Evolutionary conservation across 2,329 filamentous ascomycete genomes (phyloP).

Genomic region (Fusarium gaditjirri): DNA sequence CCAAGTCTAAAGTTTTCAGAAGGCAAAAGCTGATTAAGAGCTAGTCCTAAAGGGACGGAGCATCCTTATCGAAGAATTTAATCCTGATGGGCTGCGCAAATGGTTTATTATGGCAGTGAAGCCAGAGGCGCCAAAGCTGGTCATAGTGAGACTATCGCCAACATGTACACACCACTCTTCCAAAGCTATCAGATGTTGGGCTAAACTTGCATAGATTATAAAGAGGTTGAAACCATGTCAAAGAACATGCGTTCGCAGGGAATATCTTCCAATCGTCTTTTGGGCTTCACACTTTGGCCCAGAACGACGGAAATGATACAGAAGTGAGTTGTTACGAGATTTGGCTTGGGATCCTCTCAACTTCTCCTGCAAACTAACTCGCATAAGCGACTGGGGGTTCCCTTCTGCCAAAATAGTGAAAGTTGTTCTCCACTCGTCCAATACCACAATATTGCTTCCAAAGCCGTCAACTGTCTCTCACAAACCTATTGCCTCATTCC

Average conservation of each 20-base stretch:
- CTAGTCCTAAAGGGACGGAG: accelerated
- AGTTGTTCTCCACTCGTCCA: accelerated
- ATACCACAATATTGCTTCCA: accelerated
- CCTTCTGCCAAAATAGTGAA: accelerated
- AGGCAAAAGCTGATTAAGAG: accelerated
- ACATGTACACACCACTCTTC: background rate
- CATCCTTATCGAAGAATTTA: accelerated
- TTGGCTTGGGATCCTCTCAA: accelerated
- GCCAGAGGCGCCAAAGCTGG: accelerated
- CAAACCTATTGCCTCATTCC: background rate
- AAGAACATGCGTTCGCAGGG: accelerated
- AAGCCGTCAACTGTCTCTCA: accelerated
- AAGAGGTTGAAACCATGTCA: accelerated
- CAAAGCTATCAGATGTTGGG: accelerated
- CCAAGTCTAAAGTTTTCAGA: accelerated
- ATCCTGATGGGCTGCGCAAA: accelerated
- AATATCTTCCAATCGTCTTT: accelerated
- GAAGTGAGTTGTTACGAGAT: background rate
- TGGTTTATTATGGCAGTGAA: background rate
- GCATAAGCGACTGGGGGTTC: background rate
- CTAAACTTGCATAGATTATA: accelerated
- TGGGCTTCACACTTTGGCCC: accelerated
- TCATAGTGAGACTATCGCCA: background rate
- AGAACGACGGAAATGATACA: background rate
- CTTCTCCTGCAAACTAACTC: accelerated